A percentile compares a stretch with the other conserved stretches of the same genome.
Evolutionary conservation across 2,329 filamentous ascomycete genomes (phyloP).

Genomic region (Ophiostoma australiae): DNA sequence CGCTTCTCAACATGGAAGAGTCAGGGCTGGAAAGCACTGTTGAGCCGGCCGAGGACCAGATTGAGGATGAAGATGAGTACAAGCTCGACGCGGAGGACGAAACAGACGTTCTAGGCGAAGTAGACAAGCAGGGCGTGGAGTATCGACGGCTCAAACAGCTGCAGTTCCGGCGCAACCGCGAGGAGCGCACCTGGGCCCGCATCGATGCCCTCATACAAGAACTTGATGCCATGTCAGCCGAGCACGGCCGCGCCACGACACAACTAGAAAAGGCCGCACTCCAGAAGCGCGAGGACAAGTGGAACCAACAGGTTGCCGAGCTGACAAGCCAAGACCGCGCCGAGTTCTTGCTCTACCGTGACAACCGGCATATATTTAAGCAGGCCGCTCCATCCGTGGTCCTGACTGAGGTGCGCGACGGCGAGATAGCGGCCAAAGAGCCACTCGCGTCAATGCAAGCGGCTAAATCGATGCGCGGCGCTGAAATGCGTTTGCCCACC

Average conservation of each 20-base stretch:
- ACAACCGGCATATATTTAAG: constrained; percentile 51
- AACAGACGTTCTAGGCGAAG: neutral
- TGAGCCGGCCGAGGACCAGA: neutral
- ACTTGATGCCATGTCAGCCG: neutral
- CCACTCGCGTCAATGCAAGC: neutral
- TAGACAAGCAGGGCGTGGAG: neutral
- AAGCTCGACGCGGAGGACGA: neutral
- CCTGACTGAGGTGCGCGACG: neutral
- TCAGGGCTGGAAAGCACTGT: neutral
- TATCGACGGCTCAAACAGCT: constrained; percentile 13
- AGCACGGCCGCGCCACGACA: neutral
- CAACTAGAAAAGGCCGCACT: neutral
- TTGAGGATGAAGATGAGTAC: neutral
- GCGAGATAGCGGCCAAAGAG: neutral
- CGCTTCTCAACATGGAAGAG: neutral
- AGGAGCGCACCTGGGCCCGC: neutral
- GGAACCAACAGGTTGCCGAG: constrained; percentile 23
- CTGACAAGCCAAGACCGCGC: constrained; percentile 24
- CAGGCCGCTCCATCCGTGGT: constrained; percentile 32
- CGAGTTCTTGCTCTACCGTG: constrained; percentile 37
- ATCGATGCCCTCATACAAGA: neutral
- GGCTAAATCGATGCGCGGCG: neutral
- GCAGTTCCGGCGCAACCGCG: constrained; percentile 17
- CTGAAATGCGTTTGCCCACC: constrained; percentile 37
- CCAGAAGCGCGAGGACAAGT: constrained; percentile 13